Conservation (phyloP, 768 basidiomycete species). For the Naganishia onofrii region DNA sequence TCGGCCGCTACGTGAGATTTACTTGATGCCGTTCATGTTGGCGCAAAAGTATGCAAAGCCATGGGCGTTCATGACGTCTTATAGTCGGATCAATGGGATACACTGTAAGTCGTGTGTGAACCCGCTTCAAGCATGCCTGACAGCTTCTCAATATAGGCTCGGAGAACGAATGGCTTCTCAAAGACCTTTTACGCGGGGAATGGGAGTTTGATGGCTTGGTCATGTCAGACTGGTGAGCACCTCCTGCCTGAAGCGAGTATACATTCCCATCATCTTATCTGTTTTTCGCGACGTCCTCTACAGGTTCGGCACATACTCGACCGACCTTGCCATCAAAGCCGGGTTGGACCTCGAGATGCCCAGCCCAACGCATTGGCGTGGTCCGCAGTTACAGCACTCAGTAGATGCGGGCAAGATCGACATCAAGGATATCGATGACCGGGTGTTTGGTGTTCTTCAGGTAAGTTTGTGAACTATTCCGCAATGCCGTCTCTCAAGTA, state of each 20-base stretch:
- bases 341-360: slow-evolving; percentile 58
- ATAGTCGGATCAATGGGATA: slow-evolving; percentile 62
- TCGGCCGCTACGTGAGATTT: slow-evolving; percentile 1
- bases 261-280: slow-evolving; percentile 64
- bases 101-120: slow-evolving; percentile 63
- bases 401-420: slow-evolving; percentile 63
- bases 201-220: slow-evolving; percentile 63
- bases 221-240: slow-evolving; percentile 62
- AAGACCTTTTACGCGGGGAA: slow-evolving; percentile 63
- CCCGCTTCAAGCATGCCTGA: slow-evolving; percentile 33
- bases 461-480: no score
- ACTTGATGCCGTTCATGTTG: slow-evolving; percentile 59
- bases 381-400: slow-evolving; percentile 51
- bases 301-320: slow-evolving; percentile 68
- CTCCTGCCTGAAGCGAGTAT: neutral
- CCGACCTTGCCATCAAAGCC: slow-evolving; percentile 63
- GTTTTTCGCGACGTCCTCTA: neutral
- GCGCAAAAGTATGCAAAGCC: slow-evolving; percentile 55
- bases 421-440: slow-evolving; percentile 63
- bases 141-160: slow-evolving; percentile 51
- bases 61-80: slow-evolving; percentile 52
- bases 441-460: slow-evolving; percentile 53
- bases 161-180: slow-evolving; percentile 58
- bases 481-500: no score
- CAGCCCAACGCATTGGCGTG: slow-evolving; percentile 39